Percentiles rank a stretch among this genome's conserved stretches.
Conservation (phyloP, 2,329 filamentous ascomycete species). For the Claviceps cyperi region DNA sequence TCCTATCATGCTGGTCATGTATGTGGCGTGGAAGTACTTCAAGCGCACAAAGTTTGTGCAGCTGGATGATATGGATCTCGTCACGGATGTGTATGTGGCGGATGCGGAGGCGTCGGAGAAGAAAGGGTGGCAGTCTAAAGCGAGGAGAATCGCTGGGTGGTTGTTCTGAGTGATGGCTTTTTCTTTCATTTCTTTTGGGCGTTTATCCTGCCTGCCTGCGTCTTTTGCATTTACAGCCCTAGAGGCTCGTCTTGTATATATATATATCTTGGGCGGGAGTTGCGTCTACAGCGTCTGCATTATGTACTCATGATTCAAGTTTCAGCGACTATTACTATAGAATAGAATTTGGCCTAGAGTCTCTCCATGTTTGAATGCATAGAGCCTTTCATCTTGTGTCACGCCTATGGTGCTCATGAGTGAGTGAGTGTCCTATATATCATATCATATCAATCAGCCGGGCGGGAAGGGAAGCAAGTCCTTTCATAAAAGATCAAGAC, state of each 20-base stretch:
- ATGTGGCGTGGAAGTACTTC: slow-evolving; percentile 54
- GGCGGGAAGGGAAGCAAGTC: too few relatives aligned
- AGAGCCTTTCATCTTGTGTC: too few relatives aligned
- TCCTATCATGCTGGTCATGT: slow-evolving; percentile 48
- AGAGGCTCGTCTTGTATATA: background rate
- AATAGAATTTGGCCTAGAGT: too few relatives aligned
- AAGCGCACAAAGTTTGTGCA: slow-evolving; percentile 46
- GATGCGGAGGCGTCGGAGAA: slow-evolving; percentile 13
- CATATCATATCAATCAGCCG: too few relatives aligned
- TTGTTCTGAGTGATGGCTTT: slow-evolving; percentile 12
- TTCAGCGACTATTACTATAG: too few relatives aligned
- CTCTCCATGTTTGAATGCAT: too few relatives aligned
- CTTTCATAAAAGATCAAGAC: too few relatives aligned
- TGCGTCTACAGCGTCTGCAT: too few relatives aligned
- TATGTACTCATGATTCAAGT: too few relatives aligned
- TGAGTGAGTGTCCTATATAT: too few relatives aligned
- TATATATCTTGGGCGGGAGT: too few relatives aligned
- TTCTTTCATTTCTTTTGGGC: background rate
- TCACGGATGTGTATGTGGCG: slow-evolving; percentile 44
- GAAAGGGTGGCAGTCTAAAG: slow-evolving; percentile 33
- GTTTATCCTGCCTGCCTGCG: background rate
- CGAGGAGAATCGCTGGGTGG: slow-evolving; percentile 18
- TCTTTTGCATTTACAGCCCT: background rate
- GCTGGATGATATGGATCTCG: slow-evolving; percentile 47
- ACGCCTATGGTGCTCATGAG: too few relatives aligned